Evolutionary conservation across 139 green algal genomes (phyloP), one percentile per base, ranked within the genome.

Genomic region (Closterium sp.): DNA sequence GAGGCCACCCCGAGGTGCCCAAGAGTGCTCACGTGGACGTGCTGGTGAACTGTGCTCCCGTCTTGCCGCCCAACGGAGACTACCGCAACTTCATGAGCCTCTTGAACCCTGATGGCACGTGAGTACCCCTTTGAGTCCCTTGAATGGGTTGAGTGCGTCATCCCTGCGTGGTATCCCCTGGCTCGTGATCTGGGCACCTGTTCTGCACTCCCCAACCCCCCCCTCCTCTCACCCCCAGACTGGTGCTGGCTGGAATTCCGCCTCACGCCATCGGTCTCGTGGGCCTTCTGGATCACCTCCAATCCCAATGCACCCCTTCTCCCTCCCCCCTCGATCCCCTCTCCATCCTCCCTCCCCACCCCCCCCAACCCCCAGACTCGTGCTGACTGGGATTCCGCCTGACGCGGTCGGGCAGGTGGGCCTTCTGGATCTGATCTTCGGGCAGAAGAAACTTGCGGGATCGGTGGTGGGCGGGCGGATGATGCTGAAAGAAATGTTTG

Each of bases 401-500:
- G 69, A 84, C 4, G 69, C 69, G 6, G 9, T 84, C 25, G 69
- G 69, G 25, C 23, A 84, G 69, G 69, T 84, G 69, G 69, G 25
- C 25, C 69, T 84, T 4, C 69, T 84, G 69, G 69, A 84, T 30
- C 25, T 84, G 6, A 84, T 84, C 8, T 84, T 84, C 69, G 25
- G 28, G 25, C 69, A 84, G 69, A 84, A 84, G 69, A 84, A 84
- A 30, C 8, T 84, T n/a, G 69, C 69, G 69, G 69, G 69, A 7
- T 84, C 69, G 25, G 28, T 84, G 23, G 69, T 84, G 69, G 69
- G 69, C 69, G 69, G 69, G 25, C 69, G 69, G 25, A 33, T 33
- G 25, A 30, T 84, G 69, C 69, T 84, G 25, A 84, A 84, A n/a
- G 69, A 84, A 30, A 84, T 84, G 69, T 84, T 84, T 84, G 69